phyloP scores from a whole-genome alignment of 2,329 filamentous ascomycete genomes.

The Leptographium lundbergii region DNA sequence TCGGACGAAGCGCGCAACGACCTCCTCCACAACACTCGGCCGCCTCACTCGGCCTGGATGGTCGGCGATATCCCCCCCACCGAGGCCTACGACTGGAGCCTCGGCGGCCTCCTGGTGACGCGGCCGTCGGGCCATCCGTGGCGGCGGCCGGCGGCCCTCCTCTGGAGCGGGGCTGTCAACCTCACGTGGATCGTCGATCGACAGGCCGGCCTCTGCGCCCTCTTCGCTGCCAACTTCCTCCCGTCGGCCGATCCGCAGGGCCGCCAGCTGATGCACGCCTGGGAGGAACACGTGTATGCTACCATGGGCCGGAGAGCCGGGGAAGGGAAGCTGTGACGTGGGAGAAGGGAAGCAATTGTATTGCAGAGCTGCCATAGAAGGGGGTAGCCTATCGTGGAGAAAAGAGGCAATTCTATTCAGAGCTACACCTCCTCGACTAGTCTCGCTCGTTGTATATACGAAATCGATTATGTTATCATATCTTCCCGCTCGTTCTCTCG shows the following conservation, averaged over 20 bases:
- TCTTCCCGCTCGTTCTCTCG: neutral
- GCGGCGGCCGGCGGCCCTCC: slow-evolving; percentile 25
- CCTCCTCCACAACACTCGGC: slow-evolving; percentile 17
- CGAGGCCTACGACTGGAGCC: slow-evolving; percentile 25
- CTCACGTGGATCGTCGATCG: slow-evolving; percentile 28
- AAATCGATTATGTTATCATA: too few relatives aligned
- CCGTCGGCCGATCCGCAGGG: slow-evolving; percentile 26
- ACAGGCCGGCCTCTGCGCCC: slow-evolving; percentile 24
- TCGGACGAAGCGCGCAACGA: slow-evolving; percentile 9
- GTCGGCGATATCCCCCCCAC: slow-evolving; percentile 19
- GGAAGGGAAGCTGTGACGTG: too few relatives aligned
- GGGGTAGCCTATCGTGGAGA: too few relatives aligned
- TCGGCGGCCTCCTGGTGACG: slow-evolving; percentile 29
- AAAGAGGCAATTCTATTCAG: too few relatives aligned
- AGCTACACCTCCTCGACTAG: too few relatives aligned
- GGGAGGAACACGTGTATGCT: slow-evolving; percentile 27
- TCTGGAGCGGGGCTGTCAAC: slow-evolving; percentile 34
- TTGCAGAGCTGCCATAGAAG: too few relatives aligned
- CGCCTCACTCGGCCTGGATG: slow-evolving; percentile 12
- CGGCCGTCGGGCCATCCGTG: slow-evolving; percentile 19
- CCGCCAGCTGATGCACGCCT: slow-evolving; percentile 21
- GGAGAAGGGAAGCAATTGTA: too few relatives aligned
- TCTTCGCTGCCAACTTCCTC: slow-evolving; percentile 28
- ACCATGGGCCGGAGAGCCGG: slow-evolving; percentile 8
- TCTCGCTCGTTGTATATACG: too few relatives aligned